phyloP scores from a whole-genome alignment of 306 rosid genomes.

The Dryas drummondii region DNA sequence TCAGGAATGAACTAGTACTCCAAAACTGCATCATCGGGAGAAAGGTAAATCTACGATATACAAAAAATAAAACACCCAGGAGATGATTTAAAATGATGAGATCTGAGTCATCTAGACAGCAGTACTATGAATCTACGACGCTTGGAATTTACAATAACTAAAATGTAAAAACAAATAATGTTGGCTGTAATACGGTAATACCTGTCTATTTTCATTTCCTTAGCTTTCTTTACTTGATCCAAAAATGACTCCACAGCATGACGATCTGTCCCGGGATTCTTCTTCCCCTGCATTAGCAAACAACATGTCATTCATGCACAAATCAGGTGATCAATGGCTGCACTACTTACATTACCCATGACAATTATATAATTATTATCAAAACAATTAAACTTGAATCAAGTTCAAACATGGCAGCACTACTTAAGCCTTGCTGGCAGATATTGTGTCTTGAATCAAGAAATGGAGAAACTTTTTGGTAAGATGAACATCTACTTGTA shows the following conservation, averaged over 20 bases:
- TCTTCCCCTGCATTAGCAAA: conserved; percentile 76
- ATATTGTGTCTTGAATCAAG: background rate
- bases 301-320: background rate
- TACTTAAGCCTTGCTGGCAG: background rate
- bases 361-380: background rate
- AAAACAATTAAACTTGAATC: background rate
- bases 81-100: background rate
- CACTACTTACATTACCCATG: background rate
- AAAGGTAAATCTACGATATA: background rate
- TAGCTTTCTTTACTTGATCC: too few relatives aligned
- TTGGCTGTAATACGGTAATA: conserved; percentile 25
- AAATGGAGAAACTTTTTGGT: background rate
- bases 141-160: background rate
- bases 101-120: conserved; percentile 18
- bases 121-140: background rate
- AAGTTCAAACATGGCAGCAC: background rate
- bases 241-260: conserved; percentile 63
- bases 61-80: background rate
- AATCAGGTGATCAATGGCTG: background rate
- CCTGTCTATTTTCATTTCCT: too few relatives aligned
- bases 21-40: background rate
- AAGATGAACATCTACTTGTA: background rate
- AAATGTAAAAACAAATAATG: conserved; percentile 11
- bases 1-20: background rate
- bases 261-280: conserved; percentile 82